Evolutionary conservation across 1,139 yeast species (phyloP).

Genomic region (Pneumocystis carinii): DNA sequence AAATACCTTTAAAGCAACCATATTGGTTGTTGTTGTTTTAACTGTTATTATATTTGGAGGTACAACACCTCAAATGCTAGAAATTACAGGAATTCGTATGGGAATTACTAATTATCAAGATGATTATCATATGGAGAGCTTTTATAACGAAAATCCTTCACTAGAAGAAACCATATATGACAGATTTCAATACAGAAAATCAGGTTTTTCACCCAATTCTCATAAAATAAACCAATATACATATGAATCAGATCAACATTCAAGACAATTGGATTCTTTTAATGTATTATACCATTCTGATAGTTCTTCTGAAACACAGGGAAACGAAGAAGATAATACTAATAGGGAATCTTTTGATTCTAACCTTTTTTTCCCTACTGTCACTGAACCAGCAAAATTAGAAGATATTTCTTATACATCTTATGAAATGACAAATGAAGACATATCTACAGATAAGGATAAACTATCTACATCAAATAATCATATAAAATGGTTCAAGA

Average conservation of each 20-base stretch:
- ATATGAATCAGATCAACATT: neutral
- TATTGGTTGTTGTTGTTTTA: constrained; percentile 84
- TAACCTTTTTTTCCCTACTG: constrained; percentile 11
- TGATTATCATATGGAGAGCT: constrained; percentile 74
- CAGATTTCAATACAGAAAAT: neutral
- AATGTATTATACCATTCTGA: neutral
- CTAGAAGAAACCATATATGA: neutral
- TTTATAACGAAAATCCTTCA: constrained; percentile 68
- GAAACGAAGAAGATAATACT: constrained; percentile 4
- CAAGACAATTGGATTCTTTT: neutral
- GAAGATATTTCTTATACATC: constrained; percentile 14
- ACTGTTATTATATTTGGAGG: constrained; percentile 97
- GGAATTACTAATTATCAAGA: constrained; percentile 69
- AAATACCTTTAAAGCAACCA: constrained; percentile 80
- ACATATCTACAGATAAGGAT: constrained; percentile 23
- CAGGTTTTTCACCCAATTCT: neutral
- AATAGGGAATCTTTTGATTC: constrained; percentile 1
- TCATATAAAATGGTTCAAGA: constrained; percentile 81
- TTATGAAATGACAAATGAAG: constrained; percentile 9
- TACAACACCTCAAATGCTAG: constrained; percentile 95
- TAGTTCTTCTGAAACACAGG: neutral
- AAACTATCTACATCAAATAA: constrained; percentile 42
- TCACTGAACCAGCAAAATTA: constrained; percentile 3
- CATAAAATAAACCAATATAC: neutral
- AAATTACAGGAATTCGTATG: constrained; percentile 77